Evolutionary conservation across 2,329 filamentous ascomycete species (phyloP).

Genomic region (Penicillium aurantiogriseum): DNA sequence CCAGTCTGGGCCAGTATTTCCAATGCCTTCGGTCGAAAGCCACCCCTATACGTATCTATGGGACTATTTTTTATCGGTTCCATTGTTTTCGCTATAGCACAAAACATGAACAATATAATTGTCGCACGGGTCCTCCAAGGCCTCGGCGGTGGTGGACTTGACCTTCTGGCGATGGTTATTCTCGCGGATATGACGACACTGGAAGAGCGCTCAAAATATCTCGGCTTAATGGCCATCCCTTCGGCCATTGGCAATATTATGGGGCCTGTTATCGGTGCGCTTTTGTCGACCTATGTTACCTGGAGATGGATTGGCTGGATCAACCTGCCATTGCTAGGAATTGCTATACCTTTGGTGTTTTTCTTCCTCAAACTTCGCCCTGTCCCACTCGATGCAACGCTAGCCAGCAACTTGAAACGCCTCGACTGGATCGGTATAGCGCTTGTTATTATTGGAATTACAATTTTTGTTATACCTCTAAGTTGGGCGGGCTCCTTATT

Average conservation of each 20-base stretch:
- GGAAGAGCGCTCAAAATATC: background rate
- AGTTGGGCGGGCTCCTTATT: background rate
- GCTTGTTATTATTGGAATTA: background rate
- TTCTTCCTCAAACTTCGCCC: too few species aligned
- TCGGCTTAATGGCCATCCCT: background rate
- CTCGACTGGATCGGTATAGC: background rate
- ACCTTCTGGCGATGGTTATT: background rate
- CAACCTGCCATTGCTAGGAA: too few species aligned
- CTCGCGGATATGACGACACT: background rate
- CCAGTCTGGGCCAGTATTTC: background rate
- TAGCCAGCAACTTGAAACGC: background rate
- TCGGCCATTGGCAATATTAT: too few species aligned
- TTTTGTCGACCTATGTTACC: too few species aligned
- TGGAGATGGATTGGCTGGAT: too few species aligned
- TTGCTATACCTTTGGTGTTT: too few species aligned
- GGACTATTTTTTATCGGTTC: background rate
- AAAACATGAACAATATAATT: background rate
- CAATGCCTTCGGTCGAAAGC: background rate
- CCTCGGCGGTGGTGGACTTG: background rate
- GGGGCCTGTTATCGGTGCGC: too few species aligned
- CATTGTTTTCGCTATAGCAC: background rate
- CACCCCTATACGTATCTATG: background rate
- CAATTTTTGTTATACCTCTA: background rate
- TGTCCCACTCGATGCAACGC: background rate
- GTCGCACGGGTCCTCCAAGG: background rate